phyloP scores from a whole-genome alignment of 305 asterid species.

The Fraxinus dipetala region DNA sequence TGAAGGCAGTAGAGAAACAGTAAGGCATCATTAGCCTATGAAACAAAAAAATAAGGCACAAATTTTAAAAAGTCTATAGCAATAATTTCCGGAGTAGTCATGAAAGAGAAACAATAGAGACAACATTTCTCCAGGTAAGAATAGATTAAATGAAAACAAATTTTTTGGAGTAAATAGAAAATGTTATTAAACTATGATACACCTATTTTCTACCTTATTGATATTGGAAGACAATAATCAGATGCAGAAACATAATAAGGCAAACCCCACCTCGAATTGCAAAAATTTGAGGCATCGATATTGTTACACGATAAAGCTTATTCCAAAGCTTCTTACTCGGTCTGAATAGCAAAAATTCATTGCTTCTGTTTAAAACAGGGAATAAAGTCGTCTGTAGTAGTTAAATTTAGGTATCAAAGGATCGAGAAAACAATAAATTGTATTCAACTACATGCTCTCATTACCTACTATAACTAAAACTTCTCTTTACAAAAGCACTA shows the following conservation, averaged over 20 bases:
- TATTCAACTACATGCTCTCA: neutral
- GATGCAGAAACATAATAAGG: neutral
- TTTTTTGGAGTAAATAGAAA: neutral
- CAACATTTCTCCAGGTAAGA: neutral
- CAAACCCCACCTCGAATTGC: slow-evolving; percentile 9
- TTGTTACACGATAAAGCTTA: neutral
- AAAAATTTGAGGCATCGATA: neutral
- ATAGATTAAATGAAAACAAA: neutral
- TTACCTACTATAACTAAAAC: neutral
- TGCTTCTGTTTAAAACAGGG: neutral
- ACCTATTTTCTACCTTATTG: neutral
- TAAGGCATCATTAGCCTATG: slow-evolving; percentile 15
- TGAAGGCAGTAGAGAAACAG: slow-evolving; percentile 24
- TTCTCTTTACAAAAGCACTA: neutral
- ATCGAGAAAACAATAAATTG: neutral
- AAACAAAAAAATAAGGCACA: neutral
- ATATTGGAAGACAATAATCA: slow-evolving; percentile 11
- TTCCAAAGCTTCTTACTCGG: neutral
- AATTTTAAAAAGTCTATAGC: neutral
- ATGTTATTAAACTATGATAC: neutral
- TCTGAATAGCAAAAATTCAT: neutral
- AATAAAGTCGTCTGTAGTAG: neutral
- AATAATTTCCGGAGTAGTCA: neutral
- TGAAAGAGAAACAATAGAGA: neutral
- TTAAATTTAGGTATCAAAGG: neutral